Evolutionary conservation across 2,329 filamentous ascomycete species (phyloP), one percentile per base, ranked within the genome.

Genomic region (Blumeria graminis): DNA sequence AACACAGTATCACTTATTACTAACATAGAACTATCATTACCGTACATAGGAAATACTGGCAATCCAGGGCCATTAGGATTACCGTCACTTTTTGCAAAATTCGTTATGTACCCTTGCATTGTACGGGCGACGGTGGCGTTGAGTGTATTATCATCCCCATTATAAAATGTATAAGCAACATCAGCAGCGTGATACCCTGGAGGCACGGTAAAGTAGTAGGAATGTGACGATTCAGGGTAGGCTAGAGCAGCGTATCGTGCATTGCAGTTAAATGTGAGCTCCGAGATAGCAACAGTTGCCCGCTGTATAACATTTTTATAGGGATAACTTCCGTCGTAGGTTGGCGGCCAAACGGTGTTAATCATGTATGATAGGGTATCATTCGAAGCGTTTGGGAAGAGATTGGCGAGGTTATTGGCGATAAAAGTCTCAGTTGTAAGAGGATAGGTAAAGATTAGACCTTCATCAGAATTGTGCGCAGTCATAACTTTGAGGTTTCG

Each of bases 171-270:
- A 61, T 74, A 77, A 0, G 69, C 57, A 5, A 76, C 60, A 59
- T 80, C 76, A 39, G 69, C 63, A 16, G 71, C 74, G 62, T 80
- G 76, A 16, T 74, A 67, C 1, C 69, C 75, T 0, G 76, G 75
- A 0, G 72, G 71, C 0, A 76, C 69, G 36, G 69, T 68, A 63
- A 78, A 79, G 22, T 72, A 64, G 64, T 78, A 78, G 1, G 68
- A 67, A 63, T 72, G 74, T 0, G 73, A 72, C 6, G 69, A 55
- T 61, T 74, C 72, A 3, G 63, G 62, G 63, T 68, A 72, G 5
- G 72, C 75, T 1, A 64, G 66, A 56, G 69, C 68, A 6, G 78
- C 68, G 61, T 71, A 76, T 60, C 71, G 68, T 11, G 74, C 72
- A 61, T 75, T 76, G 69, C 76, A 79, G 34, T 67, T 65, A 61